phyloP scores from a whole-genome alignment of 2,329 filamentous ascomycete species.

The Dryadomyces sulphureus region DNA sequence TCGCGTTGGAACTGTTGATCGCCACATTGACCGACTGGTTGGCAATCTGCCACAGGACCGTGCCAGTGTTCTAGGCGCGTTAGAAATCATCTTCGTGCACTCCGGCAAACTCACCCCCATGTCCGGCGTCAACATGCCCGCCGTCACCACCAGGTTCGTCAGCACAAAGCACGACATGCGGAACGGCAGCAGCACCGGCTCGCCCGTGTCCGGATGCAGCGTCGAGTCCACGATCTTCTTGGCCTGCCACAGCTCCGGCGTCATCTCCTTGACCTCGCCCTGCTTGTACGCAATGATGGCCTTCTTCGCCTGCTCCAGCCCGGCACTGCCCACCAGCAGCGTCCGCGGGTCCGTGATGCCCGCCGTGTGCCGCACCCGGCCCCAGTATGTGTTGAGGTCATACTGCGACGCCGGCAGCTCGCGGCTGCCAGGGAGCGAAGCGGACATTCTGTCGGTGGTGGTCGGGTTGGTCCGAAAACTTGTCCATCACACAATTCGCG shows the following conservation, averaged over 20 bases:
- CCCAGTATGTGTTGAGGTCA: constrained; percentile 89
- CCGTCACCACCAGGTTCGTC: constrained; percentile 87
- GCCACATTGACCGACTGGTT: constrained; percentile 98
- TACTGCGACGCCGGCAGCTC: constrained; percentile 85
- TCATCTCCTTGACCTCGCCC: constrained; percentile 67
- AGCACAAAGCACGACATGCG: constrained; percentile 95
- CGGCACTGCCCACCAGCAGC: constrained; percentile 60
- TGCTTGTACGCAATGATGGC: constrained; percentile 77
- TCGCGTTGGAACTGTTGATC: constrained; percentile 94
- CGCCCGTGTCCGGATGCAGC: constrained; percentile 91
- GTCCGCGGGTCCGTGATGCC: constrained; percentile 86
- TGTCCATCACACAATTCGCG: too few relatives aligned
- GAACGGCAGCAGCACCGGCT: constrained; percentile 85
- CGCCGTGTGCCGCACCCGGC: constrained; percentile 77
- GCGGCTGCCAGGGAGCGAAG: constrained; percentile 51
- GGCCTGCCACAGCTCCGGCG: constrained; percentile 77
- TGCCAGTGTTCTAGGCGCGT: constrained; percentile 52
- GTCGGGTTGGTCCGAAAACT: too few relatives aligned
- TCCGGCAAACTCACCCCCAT: constrained; percentile 47
- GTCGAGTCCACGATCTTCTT: constrained; percentile 98
- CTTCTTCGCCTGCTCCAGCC: constrained; percentile 74
- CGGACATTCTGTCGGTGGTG: constrained; percentile 43
- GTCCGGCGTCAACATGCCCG: constrained; percentile 89
- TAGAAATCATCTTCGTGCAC: too few relatives aligned
- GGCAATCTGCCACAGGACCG: constrained; percentile 82